These are phyloP conservation scores for Pyrenula massariospora DNA, from an alignment of 495 filamentous ascomycete species.

Conservation along the genomic window DNA sequence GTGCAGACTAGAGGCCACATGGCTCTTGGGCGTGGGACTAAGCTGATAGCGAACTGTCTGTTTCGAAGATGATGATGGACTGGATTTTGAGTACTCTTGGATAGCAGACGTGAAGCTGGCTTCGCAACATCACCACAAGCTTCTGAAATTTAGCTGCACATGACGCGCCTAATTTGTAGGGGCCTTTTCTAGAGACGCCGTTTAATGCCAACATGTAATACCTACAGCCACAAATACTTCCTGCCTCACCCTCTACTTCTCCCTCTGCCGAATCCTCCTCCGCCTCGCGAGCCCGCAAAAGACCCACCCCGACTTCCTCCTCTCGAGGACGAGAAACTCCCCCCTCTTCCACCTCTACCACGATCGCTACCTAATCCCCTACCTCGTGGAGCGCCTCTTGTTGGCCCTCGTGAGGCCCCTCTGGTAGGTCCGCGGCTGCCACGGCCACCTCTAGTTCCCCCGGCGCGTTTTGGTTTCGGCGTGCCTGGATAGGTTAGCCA, in stretches of 20 bases:
- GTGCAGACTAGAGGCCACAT: too few relatives aligned
- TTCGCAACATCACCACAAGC: too few relatives aligned
- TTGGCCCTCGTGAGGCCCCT: conserved; percentile 28
- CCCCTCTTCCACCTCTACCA: conserved; percentile 20
- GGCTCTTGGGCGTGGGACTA: too few relatives aligned
- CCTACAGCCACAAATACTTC: background rate
- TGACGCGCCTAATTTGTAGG: too few relatives aligned
- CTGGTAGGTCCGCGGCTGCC: conserved; percentile 27
- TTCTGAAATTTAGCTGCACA: too few relatives aligned
- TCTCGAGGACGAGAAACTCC: conserved; percentile 8
- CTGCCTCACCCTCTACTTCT: background rate
- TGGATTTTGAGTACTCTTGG: too few relatives aligned
- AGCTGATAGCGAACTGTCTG: too few relatives aligned
- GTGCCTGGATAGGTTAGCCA: conserved; percentile 22
- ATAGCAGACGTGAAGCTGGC: too few relatives aligned
- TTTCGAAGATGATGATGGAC: too few relatives aligned
- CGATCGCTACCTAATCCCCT: conserved; percentile 24
- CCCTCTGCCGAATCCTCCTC: background rate
- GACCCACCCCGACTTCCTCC: background rate
- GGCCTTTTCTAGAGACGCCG: background rate
- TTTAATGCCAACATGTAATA: background rate
- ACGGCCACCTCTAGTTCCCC: conserved; percentile 34
- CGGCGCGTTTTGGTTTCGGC: conserved; percentile 46
- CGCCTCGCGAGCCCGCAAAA: background rate
- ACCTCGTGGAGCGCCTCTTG: conserved; percentile 30